phyloP scores from a whole-genome alignment of 2,329 filamentous ascomycete species.

The Exophiala calicioides region DNA sequence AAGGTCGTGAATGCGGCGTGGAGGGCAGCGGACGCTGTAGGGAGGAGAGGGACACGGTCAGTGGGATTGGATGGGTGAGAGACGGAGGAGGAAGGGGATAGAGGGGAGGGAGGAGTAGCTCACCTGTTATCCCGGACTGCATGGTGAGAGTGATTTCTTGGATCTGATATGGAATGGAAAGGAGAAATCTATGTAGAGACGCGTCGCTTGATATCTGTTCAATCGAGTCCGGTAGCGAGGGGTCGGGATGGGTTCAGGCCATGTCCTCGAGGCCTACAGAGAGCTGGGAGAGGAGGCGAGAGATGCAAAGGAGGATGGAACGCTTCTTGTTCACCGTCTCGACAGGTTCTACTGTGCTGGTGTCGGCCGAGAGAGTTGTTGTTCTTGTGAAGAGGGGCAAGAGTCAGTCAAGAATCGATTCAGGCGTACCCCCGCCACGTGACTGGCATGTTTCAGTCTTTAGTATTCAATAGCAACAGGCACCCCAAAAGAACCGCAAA shows the following conservation, averaged over 20 bases:
- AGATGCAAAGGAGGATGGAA: too few species aligned
- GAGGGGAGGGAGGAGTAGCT: slow-evolving; percentile 1
- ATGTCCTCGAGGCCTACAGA: too few species aligned
- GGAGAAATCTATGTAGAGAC: background rate
- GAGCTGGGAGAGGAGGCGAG: too few species aligned
- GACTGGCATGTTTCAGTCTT: too few species aligned
- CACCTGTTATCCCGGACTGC: slow-evolving; percentile 54
- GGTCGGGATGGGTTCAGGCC: too few species aligned
- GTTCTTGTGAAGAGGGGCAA: background rate
- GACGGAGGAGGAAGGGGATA: background rate
- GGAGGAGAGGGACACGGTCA: slow-evolving; percentile 1
- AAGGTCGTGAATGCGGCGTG: slow-evolving; percentile 50
- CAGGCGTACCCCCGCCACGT: background rate
- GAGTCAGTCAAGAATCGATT: too few species aligned
- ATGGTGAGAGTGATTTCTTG: slow-evolving; percentile 34
- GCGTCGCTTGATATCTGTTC: background rate
- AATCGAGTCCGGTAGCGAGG: too few species aligned
- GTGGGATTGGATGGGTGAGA: slow-evolving; percentile 2
- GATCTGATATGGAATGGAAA: background rate
- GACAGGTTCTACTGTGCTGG: too few species aligned
- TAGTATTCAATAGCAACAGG: too few species aligned
- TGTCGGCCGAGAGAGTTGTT: background rate
- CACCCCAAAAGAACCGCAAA: too few species aligned
- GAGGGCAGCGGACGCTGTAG: slow-evolving; percentile 47
- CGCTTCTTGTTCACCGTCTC: too few species aligned